Evolutionary conservation across 2,329 filamentous ascomycete genomes (phyloP), one percentile per base, ranked within the genome.

Genomic region (Colletotrichum sp.): DNA sequence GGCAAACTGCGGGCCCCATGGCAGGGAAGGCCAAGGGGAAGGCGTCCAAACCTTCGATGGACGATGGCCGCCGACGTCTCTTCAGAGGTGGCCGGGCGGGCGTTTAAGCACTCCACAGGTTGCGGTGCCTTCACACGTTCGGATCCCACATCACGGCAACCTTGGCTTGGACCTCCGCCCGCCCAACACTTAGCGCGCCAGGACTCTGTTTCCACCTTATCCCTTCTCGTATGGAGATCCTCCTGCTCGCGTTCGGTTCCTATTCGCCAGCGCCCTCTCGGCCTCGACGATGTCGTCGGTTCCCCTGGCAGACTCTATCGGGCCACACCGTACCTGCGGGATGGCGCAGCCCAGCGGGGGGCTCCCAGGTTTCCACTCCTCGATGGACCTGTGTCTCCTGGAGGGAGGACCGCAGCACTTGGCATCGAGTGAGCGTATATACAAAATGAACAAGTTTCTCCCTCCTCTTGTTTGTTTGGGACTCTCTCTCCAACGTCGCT

Each of bases 291-390:
- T 59, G 67, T 32, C 24, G 30, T 63, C 67, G 39, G 39, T n/a
- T 28, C 32, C 67, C 52, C 39, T 65, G 30, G 55, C 61, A 55
- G 72, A 67, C 52, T 64, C 57, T 57, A 67, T 39, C 68, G 63
- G 63, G 30, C 57, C 57, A 63, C 52, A 59, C 57, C 57, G 36
- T 26, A 30, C 63, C 39, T 39, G 63, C 39, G 39, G 24, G 57
- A 72, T 28, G 73, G 63, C 39, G 69, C 69, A 72, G 73, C 43
- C 68, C 48, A 57, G 57, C 43, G 26, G 30, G 72, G 10, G 63
- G 30, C 48, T 60, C 28, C 48, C 55, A 59, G 24, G 55, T 63
- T 43, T 64, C 69, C 73, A 68, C 69, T 43, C 30, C 61, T 71
- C 36, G 48, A 18, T 39, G 66, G 43, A 32, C 24, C 26, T 32